Evolutionary conservation across 164 flowering plant genomes (phyloP).

Genomic region (Stephania yunnanensis): DNA sequence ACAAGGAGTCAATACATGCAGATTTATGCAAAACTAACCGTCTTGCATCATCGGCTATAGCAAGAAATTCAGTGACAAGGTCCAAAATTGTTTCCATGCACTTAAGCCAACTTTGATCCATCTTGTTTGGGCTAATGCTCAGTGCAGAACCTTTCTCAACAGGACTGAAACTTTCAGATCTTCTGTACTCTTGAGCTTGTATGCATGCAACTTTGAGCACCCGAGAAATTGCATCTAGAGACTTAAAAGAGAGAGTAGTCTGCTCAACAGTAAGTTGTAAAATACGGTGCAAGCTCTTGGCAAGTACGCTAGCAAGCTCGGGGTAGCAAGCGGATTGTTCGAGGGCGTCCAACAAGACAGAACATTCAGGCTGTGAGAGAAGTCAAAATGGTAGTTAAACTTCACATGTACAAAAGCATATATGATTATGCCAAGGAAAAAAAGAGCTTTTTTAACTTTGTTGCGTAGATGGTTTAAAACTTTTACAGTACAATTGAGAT

Average conservation of each 20-base stretch:
- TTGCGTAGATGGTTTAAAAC: no score
- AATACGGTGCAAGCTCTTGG: constrained; percentile 59
- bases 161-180: constrained; percentile 22
- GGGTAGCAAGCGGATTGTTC: constrained; percentile 83
- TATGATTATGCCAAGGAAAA: no score
- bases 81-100: constrained; percentile 60
- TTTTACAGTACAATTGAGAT: no score
- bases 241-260: constrained; percentile 69
- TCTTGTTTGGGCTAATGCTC: constrained; percentile 21
- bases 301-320: constrained; percentile 52
- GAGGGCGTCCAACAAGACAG: constrained; percentile 72
- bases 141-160: constrained; percentile 20
- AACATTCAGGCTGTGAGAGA: constrained; percentile 81
- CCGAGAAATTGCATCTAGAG: constrained; percentile 67
- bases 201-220: constrained; percentile 76
- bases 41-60: constrained; percentile 60
- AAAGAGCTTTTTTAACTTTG: no score
- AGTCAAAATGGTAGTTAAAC: constrained; percentile 1
- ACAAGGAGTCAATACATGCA: constrained; percentile 64
- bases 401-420: not conserved
- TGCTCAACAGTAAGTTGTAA: constrained; percentile 70
- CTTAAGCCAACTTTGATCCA: constrained; percentile 36
- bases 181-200: constrained; percentile 63
- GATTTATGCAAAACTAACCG: constrained; percentile 49
- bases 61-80: constrained; percentile 52